Evolutionary conservation across 768 basidiomycete genomes (phyloP).

Genomic region (Russula olivacea): DNA sequence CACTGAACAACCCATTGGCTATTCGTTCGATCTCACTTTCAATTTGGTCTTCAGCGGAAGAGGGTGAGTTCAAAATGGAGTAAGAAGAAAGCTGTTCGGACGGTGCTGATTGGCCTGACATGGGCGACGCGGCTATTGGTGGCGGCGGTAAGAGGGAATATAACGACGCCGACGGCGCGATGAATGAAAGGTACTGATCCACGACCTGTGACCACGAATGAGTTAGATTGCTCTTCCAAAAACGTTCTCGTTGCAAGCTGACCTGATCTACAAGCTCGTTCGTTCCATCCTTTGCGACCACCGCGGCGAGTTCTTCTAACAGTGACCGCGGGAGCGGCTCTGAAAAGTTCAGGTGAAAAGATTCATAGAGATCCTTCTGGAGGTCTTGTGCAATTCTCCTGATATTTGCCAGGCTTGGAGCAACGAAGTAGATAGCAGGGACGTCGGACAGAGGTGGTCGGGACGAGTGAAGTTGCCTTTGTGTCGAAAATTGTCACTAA

Average conservation of each 20-base stretch:
- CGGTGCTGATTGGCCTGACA: constrained; percentile 33
- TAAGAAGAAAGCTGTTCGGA: constrained; percentile 64
- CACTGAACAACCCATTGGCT: constrained; percentile 88
- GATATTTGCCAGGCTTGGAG: constrained; percentile 83
- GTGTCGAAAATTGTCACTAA: constrained; percentile 32
- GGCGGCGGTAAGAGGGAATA: constrained; percentile 85
- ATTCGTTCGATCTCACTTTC: constrained; percentile 92
- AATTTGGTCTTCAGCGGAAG: constrained; percentile 83
- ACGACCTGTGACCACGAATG: constrained; percentile 54
- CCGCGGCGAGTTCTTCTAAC: constrained; percentile 88
- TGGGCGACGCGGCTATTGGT: constrained; percentile 34
- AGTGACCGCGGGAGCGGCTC: constrained; percentile 84
- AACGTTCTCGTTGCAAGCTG: constrained; percentile 27
- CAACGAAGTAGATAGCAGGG: constrained; percentile 93
- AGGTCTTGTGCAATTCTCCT: constrained; percentile 91
- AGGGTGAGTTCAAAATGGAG: constrained; percentile 83
- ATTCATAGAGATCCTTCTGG: constrained; percentile 82
- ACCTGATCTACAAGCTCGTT: constrained; percentile 79
- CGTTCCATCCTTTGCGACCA: constrained; percentile 79
- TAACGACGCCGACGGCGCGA: constrained; percentile 84
- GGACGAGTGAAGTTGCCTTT: constrained; percentile 76
- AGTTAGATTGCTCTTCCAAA: constrained; percentile 1
- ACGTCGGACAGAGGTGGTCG: constrained; percentile 91
- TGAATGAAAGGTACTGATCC: constrained; percentile 96
- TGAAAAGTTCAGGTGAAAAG: constrained; percentile 92